A percentile compares a stretch with the other conserved stretches of the same genome.
Evolutionary conservation across 192 early-diverging fungal species (phyloP).

Genomic region (Coemansia sp.): DNA sequence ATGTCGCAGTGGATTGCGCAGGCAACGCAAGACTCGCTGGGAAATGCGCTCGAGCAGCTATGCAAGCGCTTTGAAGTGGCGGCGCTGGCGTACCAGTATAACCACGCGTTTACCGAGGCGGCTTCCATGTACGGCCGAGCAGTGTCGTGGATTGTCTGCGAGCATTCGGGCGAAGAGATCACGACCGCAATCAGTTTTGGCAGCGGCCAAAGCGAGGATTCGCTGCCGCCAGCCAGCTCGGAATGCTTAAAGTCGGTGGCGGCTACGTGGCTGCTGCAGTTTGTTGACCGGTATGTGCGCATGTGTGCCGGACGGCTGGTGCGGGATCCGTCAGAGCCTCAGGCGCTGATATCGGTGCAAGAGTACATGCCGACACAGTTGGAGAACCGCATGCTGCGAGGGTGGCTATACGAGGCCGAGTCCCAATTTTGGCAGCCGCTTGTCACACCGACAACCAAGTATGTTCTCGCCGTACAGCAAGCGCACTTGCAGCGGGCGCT

Average conservation of each 20-base stretch:
- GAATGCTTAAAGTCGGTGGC: not conserved
- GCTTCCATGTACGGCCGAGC: slow-evolving; percentile 18
- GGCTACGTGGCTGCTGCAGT: slow-evolving; percentile 14
- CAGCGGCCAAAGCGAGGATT: not conserved
- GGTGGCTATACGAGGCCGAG: slow-evolving; percentile 44
- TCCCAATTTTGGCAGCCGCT: slow-evolving; percentile 25
- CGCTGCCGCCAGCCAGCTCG: slow-evolving; percentile 28
- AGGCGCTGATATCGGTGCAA: not conserved
- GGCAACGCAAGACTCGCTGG: not conserved
- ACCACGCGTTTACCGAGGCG: slow-evolving; percentile 7
- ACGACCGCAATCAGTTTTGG: not conserved
- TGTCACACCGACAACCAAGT: not conserved
- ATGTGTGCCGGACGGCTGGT: slow-evolving; percentile 32
- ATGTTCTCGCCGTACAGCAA: not conserved
- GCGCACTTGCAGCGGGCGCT: slow-evolving; percentile 11
- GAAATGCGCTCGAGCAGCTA: slow-evolving; percentile 26
- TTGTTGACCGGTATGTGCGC: slow-evolving; percentile 40
- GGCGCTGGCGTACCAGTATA: slow-evolving; percentile 31
- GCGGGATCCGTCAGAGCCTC: slow-evolving; percentile 7
- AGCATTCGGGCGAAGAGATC: not conserved
- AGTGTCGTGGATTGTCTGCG: slow-evolving; percentile 11
- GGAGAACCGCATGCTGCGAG: not conserved
- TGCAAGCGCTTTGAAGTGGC: slow-evolving; percentile 49
- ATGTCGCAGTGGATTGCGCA: slow-evolving; percentile 15
- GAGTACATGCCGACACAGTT: not conserved